These are phyloP conservation scores for Tephrocybe sp. DNA, from an alignment of 768 basidiomycete species.

Conservation along the genomic window DNA sequence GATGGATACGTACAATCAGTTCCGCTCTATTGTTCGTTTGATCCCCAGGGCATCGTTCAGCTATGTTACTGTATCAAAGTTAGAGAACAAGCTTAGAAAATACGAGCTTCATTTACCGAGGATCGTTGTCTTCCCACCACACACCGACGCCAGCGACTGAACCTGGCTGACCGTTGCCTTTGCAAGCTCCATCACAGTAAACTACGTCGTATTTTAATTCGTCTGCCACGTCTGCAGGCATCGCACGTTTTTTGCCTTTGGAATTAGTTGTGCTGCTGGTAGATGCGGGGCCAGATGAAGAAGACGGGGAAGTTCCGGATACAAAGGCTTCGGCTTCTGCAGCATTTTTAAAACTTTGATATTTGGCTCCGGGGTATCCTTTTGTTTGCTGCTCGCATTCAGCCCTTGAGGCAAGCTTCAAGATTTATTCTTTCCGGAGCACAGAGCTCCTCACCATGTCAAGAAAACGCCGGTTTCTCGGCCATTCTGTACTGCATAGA, in stretches of 20 bases:
- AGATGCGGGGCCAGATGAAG: not conserved
- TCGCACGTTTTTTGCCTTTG: conserved; percentile 36
- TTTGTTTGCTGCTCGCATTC: conserved; percentile 73
- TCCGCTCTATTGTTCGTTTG: conserved; percentile 92
- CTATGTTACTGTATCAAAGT: conserved; percentile 60
- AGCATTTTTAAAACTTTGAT: conserved; percentile 64
- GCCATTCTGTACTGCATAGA: conserved; percentile 77
- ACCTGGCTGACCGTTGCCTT: conserved; percentile 70
- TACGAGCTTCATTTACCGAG: conserved; percentile 41
- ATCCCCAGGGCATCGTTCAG: conserved; percentile 78
- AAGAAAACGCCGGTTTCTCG: conserved; percentile 61
- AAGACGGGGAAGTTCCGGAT: conserved; percentile 10
- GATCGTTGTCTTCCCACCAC: conserved; percentile 78
- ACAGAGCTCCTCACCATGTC: conserved; percentile 53
- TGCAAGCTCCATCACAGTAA: conserved; percentile 88
- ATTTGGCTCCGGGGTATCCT: conserved; percentile 58
- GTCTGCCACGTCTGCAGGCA: conserved; percentile 26
- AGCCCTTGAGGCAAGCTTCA: conserved; percentile 44
- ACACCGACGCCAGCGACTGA: conserved; percentile 85
- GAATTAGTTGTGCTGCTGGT: not conserved
- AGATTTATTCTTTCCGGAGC: conserved; percentile 6
- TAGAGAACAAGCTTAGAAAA: not conserved
- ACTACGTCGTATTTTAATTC: conserved; percentile 50
- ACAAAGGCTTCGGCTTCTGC: conserved; percentile 63
- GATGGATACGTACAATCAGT: conserved; percentile 58